Evolutionary conservation across 495 filamentous ascomycete species (phyloP).

Genomic region (Parathielavia appendiculata): DNA sequence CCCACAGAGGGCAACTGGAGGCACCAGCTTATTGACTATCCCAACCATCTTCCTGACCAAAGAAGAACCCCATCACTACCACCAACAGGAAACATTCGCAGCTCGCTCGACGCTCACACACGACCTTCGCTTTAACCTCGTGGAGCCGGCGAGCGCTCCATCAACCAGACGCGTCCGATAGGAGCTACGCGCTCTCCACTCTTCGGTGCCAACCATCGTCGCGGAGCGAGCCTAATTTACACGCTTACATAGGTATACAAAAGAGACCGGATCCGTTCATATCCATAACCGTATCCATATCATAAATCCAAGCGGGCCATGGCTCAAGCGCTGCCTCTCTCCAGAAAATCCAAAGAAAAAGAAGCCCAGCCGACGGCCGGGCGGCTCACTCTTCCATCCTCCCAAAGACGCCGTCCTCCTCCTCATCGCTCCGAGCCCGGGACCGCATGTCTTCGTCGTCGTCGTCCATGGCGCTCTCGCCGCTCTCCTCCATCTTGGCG

Average conservation of each 20-base stretch:
- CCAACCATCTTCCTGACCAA: slow-evolving; percentile 6
- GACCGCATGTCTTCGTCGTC: slow-evolving; percentile 68
- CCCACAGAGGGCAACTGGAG: too few species aligned
- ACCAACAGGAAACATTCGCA: slow-evolving; percentile 24
- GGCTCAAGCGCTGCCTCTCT: slow-evolving; percentile 1
- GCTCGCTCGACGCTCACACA: slow-evolving; percentile 54
- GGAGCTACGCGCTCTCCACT: slow-evolving; percentile 38
- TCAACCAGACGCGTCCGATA: neutral
- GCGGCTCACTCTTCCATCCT: slow-evolving; percentile 78
- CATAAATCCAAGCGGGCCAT: neutral
- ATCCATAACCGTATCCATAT: slow-evolving; percentile 21
- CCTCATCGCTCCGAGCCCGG: slow-evolving; percentile 69
- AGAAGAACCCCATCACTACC: slow-evolving; percentile 9
- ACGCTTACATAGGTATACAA: slow-evolving; percentile 44
- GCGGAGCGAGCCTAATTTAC: slow-evolving; percentile 51
- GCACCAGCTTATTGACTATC: neutral
- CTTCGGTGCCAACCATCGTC: slow-evolving; percentile 54
- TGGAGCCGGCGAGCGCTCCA: slow-evolving; percentile 36
- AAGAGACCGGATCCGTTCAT: slow-evolving; percentile 32
- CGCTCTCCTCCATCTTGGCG: slow-evolving; percentile 64
- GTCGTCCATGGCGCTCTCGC: slow-evolving; percentile 64
- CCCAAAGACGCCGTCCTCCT: slow-evolving; percentile 92
- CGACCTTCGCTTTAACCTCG: slow-evolving; percentile 59
- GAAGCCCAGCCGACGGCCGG: neutral
- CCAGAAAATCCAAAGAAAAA: neutral